These are phyloP conservation scores for Aphanomyces cochlioides DNA, from an alignment of 352 stramenopile genomes.

Conservation along the genomic window DNA sequence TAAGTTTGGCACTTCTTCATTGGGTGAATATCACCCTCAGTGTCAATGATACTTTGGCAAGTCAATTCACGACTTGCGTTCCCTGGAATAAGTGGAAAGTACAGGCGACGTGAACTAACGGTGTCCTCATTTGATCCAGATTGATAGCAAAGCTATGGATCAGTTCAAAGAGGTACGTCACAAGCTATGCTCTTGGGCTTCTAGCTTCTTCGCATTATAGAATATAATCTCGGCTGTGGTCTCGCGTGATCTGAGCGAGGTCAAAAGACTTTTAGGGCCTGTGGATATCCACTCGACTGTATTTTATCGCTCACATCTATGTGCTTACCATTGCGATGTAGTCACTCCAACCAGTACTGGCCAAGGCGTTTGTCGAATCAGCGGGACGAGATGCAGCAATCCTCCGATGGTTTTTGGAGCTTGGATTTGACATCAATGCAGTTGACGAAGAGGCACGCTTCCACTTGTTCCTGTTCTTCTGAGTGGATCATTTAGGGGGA, in stretches of 20 bases:
- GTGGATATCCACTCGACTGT: not conserved
- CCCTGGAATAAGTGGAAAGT: too few species aligned
- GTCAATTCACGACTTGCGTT: too few species aligned
- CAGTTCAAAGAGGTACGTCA: too few species aligned
- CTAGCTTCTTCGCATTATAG: not conserved
- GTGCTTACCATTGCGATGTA: not conserved
- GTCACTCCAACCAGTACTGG: conserved; percentile 1
- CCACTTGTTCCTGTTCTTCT: not conserved
- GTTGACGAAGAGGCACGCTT: conserved; percentile 9
- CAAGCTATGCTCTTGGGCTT: too few species aligned
- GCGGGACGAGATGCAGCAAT: conserved; percentile 5
- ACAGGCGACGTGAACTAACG: too few species aligned
- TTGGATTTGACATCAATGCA: conserved; percentile 9
- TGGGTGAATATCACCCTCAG: too few species aligned
- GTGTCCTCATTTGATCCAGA: too few species aligned
- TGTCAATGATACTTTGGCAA: too few species aligned
- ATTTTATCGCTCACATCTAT: not conserved
- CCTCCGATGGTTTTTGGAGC: conserved; percentile 14
- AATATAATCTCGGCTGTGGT: conserved; percentile 3
- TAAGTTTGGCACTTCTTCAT: too few species aligned
- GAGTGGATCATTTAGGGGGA: not conserved
- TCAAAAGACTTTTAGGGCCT: conserved; percentile 8
- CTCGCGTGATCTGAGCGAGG: not conserved
- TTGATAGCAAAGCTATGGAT: too few species aligned
- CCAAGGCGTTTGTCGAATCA: not conserved